Evolutionary conservation across 305 asterid genomes (phyloP).

Genomic region (Solanum aculeatissimum): DNA sequence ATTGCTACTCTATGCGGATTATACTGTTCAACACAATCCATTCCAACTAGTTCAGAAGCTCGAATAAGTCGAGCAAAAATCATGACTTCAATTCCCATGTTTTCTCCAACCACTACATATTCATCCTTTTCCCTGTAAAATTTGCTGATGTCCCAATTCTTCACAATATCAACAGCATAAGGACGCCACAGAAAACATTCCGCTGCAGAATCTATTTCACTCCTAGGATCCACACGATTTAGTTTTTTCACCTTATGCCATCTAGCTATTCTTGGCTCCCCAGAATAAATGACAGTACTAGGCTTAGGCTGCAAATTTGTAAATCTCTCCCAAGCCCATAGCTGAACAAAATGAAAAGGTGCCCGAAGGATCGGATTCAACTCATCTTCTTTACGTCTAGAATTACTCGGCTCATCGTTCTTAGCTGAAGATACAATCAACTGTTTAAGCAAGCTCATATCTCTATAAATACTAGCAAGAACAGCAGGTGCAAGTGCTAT

Average conservation of each 20-base stretch:
- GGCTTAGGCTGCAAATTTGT: constrained; percentile 6
- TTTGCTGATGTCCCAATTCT: not conserved
- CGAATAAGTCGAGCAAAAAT: constrained; percentile 16
- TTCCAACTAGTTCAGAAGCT: constrained; percentile 20
- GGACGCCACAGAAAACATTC: constrained; percentile 24
- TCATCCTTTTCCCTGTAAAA: constrained; percentile 6
- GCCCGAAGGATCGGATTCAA: constrained; percentile 4
- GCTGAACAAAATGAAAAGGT: constrained; percentile 24
- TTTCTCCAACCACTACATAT: not conserved
- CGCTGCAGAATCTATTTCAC: not conserved
- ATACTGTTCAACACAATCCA: constrained; percentile 23
- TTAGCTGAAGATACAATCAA: not conserved
- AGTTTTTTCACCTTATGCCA: constrained; percentile 11
- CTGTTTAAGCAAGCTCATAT: constrained; percentile 13
- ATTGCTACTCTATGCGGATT: constrained; percentile 36
- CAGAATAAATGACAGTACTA: not conserved
- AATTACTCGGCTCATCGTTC: not conserved
- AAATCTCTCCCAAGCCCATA: constrained; percentile 44
- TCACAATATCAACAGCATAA: not conserved
- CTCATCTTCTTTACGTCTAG: not conserved
- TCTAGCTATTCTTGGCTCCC: constrained; percentile 14
- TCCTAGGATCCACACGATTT: not conserved
- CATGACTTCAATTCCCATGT: constrained; percentile 2
- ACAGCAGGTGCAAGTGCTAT: constrained; percentile 34
- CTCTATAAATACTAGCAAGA: constrained; percentile 22